These are phyloP conservation scores for Globisporangium mamillatum DNA, from an alignment of 352 stramenopile species.

Conservation along the genomic window DNA sequence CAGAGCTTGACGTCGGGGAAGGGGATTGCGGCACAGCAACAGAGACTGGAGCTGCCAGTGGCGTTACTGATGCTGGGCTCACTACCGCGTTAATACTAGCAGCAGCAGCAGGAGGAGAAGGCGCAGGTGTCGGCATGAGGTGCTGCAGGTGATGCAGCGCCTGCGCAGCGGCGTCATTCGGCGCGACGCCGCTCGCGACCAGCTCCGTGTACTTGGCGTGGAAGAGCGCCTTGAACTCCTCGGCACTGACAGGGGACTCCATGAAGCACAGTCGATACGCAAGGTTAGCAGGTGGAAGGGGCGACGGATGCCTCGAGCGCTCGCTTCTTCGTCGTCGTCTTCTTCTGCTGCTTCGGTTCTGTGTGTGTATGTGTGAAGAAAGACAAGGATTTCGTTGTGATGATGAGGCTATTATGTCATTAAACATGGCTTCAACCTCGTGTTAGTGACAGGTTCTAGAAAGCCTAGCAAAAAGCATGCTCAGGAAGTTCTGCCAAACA, in stretches of 20 bases:
- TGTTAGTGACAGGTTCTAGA: neutral
- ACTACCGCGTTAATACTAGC: neutral
- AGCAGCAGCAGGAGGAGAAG: neutral
- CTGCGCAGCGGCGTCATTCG: constrained; percentile 57
- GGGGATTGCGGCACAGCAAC: neutral
- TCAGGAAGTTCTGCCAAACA: neutral
- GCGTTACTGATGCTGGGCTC: neutral
- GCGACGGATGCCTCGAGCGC: neutral
- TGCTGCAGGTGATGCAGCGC: constrained; percentile 57
- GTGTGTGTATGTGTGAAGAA: neutral
- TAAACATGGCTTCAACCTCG: constrained; percentile 2
- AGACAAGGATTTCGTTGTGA: neutral
- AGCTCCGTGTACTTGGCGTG: constrained; percentile 47
- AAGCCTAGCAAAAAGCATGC: neutral
- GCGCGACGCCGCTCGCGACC: constrained; percentile 45
- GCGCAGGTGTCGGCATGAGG: constrained; percentile 9
- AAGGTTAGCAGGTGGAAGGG: neutral
- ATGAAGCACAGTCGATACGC: neutral
- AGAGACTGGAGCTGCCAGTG: neutral
- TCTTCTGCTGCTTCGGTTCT: neutral
- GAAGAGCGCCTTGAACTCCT: constrained; percentile 46
- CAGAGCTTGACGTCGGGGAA: neutral
- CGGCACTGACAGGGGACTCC: constrained; percentile 10
- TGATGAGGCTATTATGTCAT: neutral
- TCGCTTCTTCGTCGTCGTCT: neutral